Base-by-base conservation (phyloP, 2,329 filamentous ascomycete species). In the Aspergillus amoenus region DNA sequence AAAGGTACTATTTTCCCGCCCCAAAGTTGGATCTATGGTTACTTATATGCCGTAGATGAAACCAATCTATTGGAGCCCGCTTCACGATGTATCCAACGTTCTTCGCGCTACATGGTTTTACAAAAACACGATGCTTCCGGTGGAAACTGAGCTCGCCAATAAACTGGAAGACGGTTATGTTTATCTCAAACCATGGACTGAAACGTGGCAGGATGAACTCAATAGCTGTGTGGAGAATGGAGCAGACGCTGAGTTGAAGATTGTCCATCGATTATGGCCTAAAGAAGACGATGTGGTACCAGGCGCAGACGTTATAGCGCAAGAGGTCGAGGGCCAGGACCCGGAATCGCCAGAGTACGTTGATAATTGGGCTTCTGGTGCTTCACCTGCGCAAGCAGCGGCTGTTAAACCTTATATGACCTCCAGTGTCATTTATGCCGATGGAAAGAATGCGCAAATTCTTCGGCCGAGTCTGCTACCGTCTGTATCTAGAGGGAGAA, bases 41-140 rank as follows among this genome's bases (percentile, higher is more conserved):
- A 45, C 50, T 66, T 50, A 66, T 51, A 34, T 30, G 27, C 15
- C 34, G 12, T 82, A 90, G 68, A 96, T 99, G 92, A 91, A 93
- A 72, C 94, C 94, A 0, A 97, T 97, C 58, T 99, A 99, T 71
- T 99, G 94, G 94, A 93, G 89, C 17, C 93, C 94, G 7, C 83
- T 97, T 32, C 92, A 96, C 66, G 94, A 97, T 68, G 84, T 95
- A 32, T 88, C 91, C 6, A 81, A 87, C 37, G 92, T 97, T 2
- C 82, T 89, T 56, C 83, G 94, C 63, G 92, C 90, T 1, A 97
- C 93, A 0, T 99, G 94, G 94, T 99, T 99, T 72, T 97, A 97
- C 74, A 89, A 89, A 77, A 93, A 97, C 69, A 93, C 89, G 1
- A 96, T 97, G 92, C 79, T 90, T 57, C 94, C 94, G 0, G 84